A percentile compares a stretch with the other conserved stretches of the same genome.
phyloP scores from a whole-genome alignment of 2,329 filamentous ascomycete genomes.

The Arthroderma sp. region DNA sequence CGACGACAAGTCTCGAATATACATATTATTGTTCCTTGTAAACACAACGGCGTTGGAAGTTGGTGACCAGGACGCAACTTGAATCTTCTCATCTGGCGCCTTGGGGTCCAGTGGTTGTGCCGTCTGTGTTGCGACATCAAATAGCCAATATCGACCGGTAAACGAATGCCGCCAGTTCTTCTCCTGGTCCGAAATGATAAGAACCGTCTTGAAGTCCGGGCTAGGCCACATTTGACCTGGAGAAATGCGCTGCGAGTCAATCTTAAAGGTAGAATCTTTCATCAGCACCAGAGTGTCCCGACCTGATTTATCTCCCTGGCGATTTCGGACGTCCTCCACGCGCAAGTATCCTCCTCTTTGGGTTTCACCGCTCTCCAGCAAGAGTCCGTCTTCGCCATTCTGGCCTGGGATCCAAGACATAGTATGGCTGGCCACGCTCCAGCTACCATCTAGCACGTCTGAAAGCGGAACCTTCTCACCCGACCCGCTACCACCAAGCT shows the following conservation, averaged over 20 bases:
- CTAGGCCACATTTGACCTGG: slow-evolving; percentile 60
- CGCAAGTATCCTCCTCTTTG: slow-evolving; percentile 50
- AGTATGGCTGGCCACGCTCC: slow-evolving; percentile 23
- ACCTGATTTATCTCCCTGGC: slow-evolving; percentile 26
- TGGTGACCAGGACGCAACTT: slow-evolving; percentile 83
- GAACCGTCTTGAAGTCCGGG: slow-evolving; percentile 69
- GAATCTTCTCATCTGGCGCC: slow-evolving; percentile 52
- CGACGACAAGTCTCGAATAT: slow-evolving; percentile 53
- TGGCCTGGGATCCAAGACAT: slow-evolving; percentile 36
- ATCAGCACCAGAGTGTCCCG: slow-evolving; percentile 51
- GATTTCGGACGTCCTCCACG: slow-evolving; percentile 67
- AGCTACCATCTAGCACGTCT: slow-evolving; percentile 17
- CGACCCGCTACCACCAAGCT: neutral
- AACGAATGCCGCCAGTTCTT: slow-evolving; percentile 85
- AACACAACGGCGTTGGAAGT: slow-evolving; percentile 78
- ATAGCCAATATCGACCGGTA: slow-evolving; percentile 77
- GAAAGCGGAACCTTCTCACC: slow-evolving; percentile 20
- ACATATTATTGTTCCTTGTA: slow-evolving; percentile 82
- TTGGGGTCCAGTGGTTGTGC: slow-evolving; percentile 64
- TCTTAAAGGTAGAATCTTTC: slow-evolving; percentile 50
- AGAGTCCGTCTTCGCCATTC: slow-evolving; percentile 56
- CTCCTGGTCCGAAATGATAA: slow-evolving; percentile 59
- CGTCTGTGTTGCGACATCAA: slow-evolving; percentile 70
- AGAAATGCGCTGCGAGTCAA: slow-evolving; percentile 41
- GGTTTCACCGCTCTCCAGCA: slow-evolving; percentile 56